phyloP scores from a whole-genome alignment of 2,329 filamentous ascomycete species.

The Pseudohalonectria lignicola region DNA sequence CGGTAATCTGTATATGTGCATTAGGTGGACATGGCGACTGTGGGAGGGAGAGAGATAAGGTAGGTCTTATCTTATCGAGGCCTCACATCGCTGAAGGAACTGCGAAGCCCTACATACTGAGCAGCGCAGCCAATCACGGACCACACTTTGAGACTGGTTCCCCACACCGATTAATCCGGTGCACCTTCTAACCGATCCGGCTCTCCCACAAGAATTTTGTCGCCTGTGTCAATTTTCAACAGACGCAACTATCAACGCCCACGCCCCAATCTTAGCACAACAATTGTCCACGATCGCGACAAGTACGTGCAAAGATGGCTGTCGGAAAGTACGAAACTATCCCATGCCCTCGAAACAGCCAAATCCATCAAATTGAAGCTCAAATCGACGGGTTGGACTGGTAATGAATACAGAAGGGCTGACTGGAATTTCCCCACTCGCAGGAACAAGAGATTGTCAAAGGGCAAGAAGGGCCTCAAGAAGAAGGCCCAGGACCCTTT shows the following conservation, averaged over 20 bases:
- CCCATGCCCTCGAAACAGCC: neutral
- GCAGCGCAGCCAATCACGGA: neutral
- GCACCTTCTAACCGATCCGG: conserved; percentile 1
- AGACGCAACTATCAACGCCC: conserved; percentile 17
- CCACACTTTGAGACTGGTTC: conserved; percentile 11
- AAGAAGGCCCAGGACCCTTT: conserved; percentile 98
- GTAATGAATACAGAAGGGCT: no score
- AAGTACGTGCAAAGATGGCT: conserved; percentile 44
- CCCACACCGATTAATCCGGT: conserved; percentile 13
- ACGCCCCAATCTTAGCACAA: conserved; percentile 24
- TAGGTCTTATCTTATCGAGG: neutral
- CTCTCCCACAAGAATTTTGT: neutral
- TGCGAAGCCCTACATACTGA: no score
- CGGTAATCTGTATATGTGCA: no score
- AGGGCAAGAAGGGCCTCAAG: conserved; percentile 99
- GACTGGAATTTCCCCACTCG: conserved; percentile 8
- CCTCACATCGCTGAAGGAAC: no score
- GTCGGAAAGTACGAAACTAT: conserved; percentile 42
- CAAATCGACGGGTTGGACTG: no score
- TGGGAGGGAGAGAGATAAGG: no score
- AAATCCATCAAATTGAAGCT: neutral
- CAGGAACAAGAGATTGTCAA: conserved; percentile 99
- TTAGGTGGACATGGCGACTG: no score
- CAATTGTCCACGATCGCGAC: conserved; percentile 28
- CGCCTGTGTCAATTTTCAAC: conserved; percentile 15